Evolutionary conservation across 2,329 filamentous ascomycete genomes (phyloP).

Genomic region (Emergomyces orientalis): DNA sequence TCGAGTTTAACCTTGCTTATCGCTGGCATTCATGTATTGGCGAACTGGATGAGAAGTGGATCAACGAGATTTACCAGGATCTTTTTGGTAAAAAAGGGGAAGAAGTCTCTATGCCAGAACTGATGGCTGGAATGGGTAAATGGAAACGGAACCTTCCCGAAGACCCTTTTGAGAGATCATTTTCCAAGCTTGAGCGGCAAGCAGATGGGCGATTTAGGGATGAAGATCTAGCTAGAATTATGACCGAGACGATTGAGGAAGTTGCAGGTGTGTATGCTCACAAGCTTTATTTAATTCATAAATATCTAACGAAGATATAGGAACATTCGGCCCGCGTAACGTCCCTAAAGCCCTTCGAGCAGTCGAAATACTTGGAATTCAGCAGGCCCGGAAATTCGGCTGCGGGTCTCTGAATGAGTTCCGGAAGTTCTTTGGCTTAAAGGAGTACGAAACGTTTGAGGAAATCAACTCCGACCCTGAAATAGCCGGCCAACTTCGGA

Average conservation of each 20-base stretch:
- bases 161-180: conserved; percentile 54
- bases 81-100: conserved; percentile 17
- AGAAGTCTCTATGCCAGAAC: conserved; percentile 16
- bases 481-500: conserved; percentile 47
- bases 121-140: conserved; percentile 45
- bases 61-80: conserved; percentile 50
- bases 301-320: conserved; percentile 7
- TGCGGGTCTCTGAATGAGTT: conserved; percentile 44
- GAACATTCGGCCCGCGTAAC: conserved; percentile 53
- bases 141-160: conserved; percentile 48
- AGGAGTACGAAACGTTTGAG: conserved; percentile 47
- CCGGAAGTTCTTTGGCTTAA: conserved; percentile 52
- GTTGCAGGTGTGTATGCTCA: conserved; percentile 50
- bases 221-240: conserved; percentile 57
- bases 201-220: conserved; percentile 57
- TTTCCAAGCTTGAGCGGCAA: conserved; percentile 52
- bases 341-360: conserved; percentile 63
- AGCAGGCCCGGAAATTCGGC: conserved; percentile 62
- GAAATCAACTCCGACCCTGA: conserved; percentile 51
- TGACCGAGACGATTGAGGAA: conserved; percentile 58
- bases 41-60: conserved; percentile 62
- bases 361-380: conserved; percentile 70
- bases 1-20: conserved; percentile 48
- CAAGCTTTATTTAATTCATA: not conserved
- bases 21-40: conserved; percentile 56